Evolutionary conservation across 768 basidiomycete species (phyloP), one percentile per base, ranked within the genome.

Genomic region (Rhizopogon salebrosus): DNA sequence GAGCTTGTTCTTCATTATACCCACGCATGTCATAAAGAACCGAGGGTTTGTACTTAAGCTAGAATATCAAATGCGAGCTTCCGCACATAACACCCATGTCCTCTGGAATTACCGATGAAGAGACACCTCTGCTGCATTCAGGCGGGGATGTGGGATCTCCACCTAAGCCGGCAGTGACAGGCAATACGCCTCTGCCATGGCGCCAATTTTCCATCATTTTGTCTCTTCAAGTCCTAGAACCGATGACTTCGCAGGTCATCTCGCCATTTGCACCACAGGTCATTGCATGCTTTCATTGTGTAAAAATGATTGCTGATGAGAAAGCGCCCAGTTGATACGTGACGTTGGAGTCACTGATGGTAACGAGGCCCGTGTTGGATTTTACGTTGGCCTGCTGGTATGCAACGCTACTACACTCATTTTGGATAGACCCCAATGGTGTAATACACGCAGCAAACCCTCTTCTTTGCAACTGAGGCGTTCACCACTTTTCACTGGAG

Each of bases 191-290:
- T 46, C 64, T 88, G 27, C 86, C 86, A 18, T 79, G 75, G 77
- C 72, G 72, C 54, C 85, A 87, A 71, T 75, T 87, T 54, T 73
- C 72, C 48, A 77, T 88, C 50, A 72, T 87, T 3, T 66, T 89
- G 54, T 73, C 85, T 57, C 72, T 89, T 27, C 85, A 87, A 66
- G 76, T 87, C 48, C 79, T 84, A 48, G 86, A 89, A 64, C 85
- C 87, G 4, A 66, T 89, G 57, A 85, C 85, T 9, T 79, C 78
- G 16, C 77, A 85, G 57, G 83, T 88, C 53, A 86, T 88, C 54
- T 83, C 78, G 52, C 86, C 87, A 0, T 87, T 86, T 61, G 76
- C 80, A 35, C 83, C 83, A 4, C 79, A 86, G 70, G 83, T 82
- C 53, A 45, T 74, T 49, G 11, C 26, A 22, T 41, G 27, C 50